Evolutionary conservation across 306 rosid genomes (phyloP).

Genomic region (Quercus parvula): DNA sequence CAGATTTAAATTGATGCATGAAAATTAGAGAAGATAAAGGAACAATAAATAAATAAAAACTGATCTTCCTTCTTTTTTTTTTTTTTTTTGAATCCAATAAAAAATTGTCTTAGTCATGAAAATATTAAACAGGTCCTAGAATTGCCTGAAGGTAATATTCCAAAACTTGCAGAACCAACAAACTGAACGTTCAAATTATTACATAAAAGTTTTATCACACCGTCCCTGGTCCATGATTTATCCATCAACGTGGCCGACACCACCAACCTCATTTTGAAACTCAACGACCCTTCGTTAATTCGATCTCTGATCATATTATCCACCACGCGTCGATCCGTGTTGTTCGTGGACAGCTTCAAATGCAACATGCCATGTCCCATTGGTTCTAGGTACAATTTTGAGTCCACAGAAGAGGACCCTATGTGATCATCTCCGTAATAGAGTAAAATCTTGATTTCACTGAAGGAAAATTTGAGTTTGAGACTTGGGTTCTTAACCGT

Average conservation of each 20-base stretch:
- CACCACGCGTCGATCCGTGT: background rate
- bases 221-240: background rate
- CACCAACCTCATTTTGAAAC: constrained; percentile 19
- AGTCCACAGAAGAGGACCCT: background rate
- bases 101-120: background rate
- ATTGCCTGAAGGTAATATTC: background rate
- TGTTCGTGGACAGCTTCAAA: constrained; percentile 10
- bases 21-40: too few species aligned
- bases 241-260: constrained; percentile 11
- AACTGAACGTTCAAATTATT: constrained; percentile 40
- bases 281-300: constrained; percentile 13
- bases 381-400: constrained; percentile 21
- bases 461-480: background rate
- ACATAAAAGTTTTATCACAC: constrained; percentile 26
- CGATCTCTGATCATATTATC: constrained; percentile 27
- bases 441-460: constrained; percentile 18
- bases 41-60: too few species aligned
- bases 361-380: background rate
- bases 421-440: background rate
- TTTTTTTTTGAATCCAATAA: too few species aligned
- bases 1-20: too few species aligned
- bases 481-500: constrained; percentile 29
- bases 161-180: background rate
- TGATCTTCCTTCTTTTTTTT: too few species aligned
- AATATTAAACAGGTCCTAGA: constrained; percentile 7